phyloP scores from a whole-genome alignment of 768 basidiomycete species.

The Suillus plorans region DNA sequence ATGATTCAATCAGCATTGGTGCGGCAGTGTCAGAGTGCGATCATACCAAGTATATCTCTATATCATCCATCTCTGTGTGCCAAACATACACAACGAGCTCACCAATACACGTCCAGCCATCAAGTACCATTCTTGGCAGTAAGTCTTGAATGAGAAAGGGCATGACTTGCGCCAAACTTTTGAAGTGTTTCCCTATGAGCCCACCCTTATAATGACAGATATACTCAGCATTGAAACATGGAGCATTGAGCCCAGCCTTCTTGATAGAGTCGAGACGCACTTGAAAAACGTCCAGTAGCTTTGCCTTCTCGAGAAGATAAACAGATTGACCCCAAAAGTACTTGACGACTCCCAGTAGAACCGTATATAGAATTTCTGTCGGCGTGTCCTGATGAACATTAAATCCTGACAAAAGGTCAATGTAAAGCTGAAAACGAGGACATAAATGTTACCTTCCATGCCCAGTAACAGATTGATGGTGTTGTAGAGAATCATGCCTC shows the following conservation, averaged over 20 bases:
- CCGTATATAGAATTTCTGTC: slow-evolving; percentile 33
- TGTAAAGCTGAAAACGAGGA: no score
- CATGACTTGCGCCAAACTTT: slow-evolving; percentile 31
- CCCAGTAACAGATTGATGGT: slow-evolving; percentile 12
- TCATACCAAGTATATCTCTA: slow-evolving; percentile 33
- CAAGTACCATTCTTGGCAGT: slow-evolving; percentile 20
- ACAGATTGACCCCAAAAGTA: slow-evolving; percentile 30
- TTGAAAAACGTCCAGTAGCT: slow-evolving; percentile 21
- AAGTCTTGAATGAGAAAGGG: slow-evolving; percentile 33
- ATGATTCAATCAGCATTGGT: not conserved
- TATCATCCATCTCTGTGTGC: slow-evolving; percentile 38
- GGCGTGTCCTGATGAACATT: slow-evolving; percentile 28
- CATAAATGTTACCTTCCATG: not conserved
- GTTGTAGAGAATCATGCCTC: no score
- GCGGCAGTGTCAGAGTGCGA: not conserved
- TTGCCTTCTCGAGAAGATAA: slow-evolving; percentile 22
- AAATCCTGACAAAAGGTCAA: slow-evolving; percentile 16
- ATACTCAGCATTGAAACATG: slow-evolving; percentile 28
- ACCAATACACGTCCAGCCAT: slow-evolving; percentile 12
- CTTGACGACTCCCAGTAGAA: slow-evolving; percentile 33
- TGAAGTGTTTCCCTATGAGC: slow-evolving; percentile 35
- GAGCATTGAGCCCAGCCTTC: slow-evolving; percentile 25
- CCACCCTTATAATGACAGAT: slow-evolving; percentile 29
- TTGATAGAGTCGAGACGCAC: slow-evolving; percentile 19
- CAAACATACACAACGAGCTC: slow-evolving; percentile 40